Evolutionary conservation across 78 protist species (phyloP), one percentile per base, ranked within the genome.

Genomic region (Dictyostelium purpureum): DNA sequence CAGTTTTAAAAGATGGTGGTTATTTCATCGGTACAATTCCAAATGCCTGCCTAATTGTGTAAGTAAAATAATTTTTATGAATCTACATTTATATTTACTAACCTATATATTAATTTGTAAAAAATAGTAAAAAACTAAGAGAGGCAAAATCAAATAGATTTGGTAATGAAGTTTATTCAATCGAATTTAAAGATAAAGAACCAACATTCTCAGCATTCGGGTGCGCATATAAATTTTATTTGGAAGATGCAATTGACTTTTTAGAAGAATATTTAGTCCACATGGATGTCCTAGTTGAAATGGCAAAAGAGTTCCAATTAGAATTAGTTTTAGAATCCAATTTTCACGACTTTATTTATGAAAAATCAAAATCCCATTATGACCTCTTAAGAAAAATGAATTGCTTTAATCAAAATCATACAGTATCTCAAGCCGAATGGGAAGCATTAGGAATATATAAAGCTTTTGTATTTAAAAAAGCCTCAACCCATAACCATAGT

Each of bases 11-110:
- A 45, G 80, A 81, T 6, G 95, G 96, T 47, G 75, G 95, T 57
- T 45, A 75, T 51, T 92, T 92, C 42, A 81, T 92, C 38, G 87
- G 91, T 52, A 92, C 90, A 1, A 45, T 83, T 0, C 95, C 95
- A 24, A 81, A 92, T 28, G 81, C 95, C 6, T 66, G 85, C 69
- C 59, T 45, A 31, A 75, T 92, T 11, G 95, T 82, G 95, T 91
- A 79, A 45, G 83, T 74, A 7, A n/a, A 56, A 10, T 18, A 49
- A 0, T 45, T 24, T 12, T 43, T 14, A 6, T 33, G 2, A 31
- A 11, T 26, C 14, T 43, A 59, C 10, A 4, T 19, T 85, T 18
- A 57, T 10, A 38, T 11, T 65, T 26, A 83, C 65, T 59, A 9
- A 43, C 12, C 16, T 38, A 0, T 77, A 5, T 40, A 21, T 69